Evolutionary conservation across 140 eudicot genomes (phyloP), one percentile per base, ranked within the genome.

Genomic region (Senecio squalidus): DNA sequence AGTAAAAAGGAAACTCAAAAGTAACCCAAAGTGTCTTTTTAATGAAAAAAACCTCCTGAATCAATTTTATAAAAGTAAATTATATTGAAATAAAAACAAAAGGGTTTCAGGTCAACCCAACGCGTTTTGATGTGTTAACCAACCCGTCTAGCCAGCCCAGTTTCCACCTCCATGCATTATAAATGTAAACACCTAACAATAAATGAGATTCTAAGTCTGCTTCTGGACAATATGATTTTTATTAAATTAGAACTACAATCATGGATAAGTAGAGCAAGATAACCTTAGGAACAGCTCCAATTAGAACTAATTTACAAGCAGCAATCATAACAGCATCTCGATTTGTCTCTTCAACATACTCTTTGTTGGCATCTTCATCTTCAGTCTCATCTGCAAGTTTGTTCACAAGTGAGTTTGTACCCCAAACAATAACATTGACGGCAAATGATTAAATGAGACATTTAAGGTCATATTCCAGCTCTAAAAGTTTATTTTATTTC

Each of bases 271-370:
- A 26, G 14, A 24, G 10, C 11, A 31, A 30, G 20, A 28, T 55
- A 47, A 93, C 99, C 96, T 75, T 82, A 18, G 85, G 88, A 71
- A 93, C 94, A 59, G 83, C 75, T 67, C 84, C 87, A 48, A 45
- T 72, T 48, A 87, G 81, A 70, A 93, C 85, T 78, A 93, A 69
- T 71, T 93, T 84, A 39, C 84, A 75, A 34, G 91, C 89, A 75
- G 89, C 95, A 76, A 88, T 80, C 84, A 93, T 84, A 60, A 82
- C 73, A 0, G 94, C 74, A 65, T 93, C 99, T 58, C 78, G 73
- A 56, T 73, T 93, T 47, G 89, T 84, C 67, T 87, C 96, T 82
- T 93, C 96, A 31, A 82, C 64, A 40, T 93, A 93, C 74, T 93
- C 96, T 74, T 76, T 80, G 67, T 77, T 84, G 50, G 65, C 93